A percentile compares a stretch with the other conserved stretches of the same genome.
Conservation (phyloP, 106 monocot genomes). For the Cymbidium sinense region DNA sequence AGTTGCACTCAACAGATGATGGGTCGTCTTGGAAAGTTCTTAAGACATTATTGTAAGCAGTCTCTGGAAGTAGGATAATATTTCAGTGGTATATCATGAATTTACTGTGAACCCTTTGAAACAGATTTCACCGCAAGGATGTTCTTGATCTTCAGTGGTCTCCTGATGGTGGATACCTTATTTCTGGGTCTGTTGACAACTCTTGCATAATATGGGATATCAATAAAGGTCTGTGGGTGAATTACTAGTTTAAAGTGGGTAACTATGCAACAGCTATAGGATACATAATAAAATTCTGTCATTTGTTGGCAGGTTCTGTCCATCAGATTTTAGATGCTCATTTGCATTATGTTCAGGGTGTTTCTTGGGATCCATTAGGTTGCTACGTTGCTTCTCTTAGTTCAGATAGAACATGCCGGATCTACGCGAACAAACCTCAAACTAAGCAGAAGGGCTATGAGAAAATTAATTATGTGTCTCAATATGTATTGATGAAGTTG, state of each 20-base stretch:
- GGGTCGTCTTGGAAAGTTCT: conserved; percentile 67
- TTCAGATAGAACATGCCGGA: conserved; percentile 86
- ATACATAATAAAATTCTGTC: not conserved
- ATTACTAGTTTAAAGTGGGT: not conserved
- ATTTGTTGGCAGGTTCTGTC: conserved; percentile 51
- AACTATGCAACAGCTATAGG: not conserved
- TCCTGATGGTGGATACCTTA: conserved; percentile 48
- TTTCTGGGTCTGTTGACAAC: conserved; percentile 92
- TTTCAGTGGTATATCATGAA: not conserved
- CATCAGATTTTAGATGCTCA: conserved; percentile 91
- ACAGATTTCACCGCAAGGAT: conserved; percentile 86
- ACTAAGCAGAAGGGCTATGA: conserved; percentile 48
- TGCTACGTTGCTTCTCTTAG: conserved; percentile 89
- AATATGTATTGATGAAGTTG: conserved; percentile 56
- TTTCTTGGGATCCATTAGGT: conserved; percentile 91
- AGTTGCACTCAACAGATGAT: conserved; percentile 55
- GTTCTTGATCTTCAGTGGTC: conserved; percentile 93
- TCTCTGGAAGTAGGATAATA: not conserved
- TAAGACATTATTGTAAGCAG: conserved; percentile 72
- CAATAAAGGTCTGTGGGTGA: conserved; percentile 46
- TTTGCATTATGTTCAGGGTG: conserved; percentile 96
- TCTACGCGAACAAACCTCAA: conserved; percentile 69
- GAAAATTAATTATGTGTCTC: conserved; percentile 74
- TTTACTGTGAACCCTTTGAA: not conserved
- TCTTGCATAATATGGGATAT: conserved; percentile 87